Conservation (phyloP, 345 rosid genomes). For the Xanthoceras sorbifolium region DNA sequence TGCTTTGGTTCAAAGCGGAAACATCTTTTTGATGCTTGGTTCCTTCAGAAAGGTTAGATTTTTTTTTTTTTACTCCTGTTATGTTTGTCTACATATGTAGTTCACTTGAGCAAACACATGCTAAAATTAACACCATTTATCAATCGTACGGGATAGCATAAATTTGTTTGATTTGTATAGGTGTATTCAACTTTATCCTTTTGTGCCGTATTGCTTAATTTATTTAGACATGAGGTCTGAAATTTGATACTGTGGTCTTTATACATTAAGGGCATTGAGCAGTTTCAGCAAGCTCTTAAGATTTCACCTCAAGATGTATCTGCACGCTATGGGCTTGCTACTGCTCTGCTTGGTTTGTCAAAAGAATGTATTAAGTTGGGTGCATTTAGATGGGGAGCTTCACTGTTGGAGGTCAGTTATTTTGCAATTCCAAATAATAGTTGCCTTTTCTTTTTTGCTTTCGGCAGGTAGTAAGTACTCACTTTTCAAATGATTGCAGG, state of each 20-base stretch:
- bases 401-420: slow-evolving; percentile 72
- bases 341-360: slow-evolving; percentile 81
- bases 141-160: background rate
- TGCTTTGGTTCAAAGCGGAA: slow-evolving; percentile 85
- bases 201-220: background rate
- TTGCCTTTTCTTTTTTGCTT: background rate
- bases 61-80: slow-evolving; percentile 5
- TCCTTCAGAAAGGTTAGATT: slow-evolving; percentile 76
- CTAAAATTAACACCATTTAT: background rate
- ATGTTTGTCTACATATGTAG: background rate
- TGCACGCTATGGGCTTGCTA: slow-evolving; percentile 80
- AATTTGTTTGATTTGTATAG: background rate
- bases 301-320: slow-evolving; percentile 73
- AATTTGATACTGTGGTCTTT: slow-evolving; percentile 28
- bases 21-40: slow-evolving; percentile 85
- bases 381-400: slow-evolving; percentile 85
- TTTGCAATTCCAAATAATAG: slow-evolving; percentile 11
- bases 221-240: background rate
- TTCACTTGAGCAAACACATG: slow-evolving; percentile 9
- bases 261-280: slow-evolving; percentile 70
- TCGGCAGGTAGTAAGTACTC: slow-evolving; percentile 6
- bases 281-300: slow-evolving; percentile 71
- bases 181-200: background rate
- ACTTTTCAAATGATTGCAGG: slow-evolving; percentile 46
- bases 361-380: slow-evolving; percentile 83